Base-by-base conservation (phyloP, 1,284 basidiomycete species). In the Rhodotorula glutinis region DNA sequence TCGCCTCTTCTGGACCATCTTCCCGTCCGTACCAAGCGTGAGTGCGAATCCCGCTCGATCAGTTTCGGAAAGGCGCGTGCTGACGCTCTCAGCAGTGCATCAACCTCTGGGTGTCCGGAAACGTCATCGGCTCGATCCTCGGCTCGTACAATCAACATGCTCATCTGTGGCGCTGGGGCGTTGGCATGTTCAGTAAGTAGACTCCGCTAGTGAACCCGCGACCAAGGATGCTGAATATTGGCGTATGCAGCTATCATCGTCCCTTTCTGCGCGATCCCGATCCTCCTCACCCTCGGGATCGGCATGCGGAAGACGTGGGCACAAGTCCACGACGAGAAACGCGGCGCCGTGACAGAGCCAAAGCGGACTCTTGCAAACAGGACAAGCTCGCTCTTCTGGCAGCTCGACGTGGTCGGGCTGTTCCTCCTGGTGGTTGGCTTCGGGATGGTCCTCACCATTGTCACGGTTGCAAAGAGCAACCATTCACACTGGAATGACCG, bases 341-440 rank as follows among this genome's bases (percentile, higher is more conserved):
- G 53, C 14, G n/a, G 29, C 40, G 33, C 14, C 25, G 7, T n/a
- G n/a, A 2, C n/a, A n/a, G n/a, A n/a, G n/a, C 27, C 25, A 1
- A 3, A 27, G 5, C 43, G 46, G 25, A 46, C 71, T 7, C 25
- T 64, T 13, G 54, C 62, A 68, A 41, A 60, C 51, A 57, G 70
- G 43, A 53, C 60, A 17, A 56, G 74, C 30, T 47, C 58, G 17
- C 38, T 77, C 58, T 78, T 78, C 73, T 72, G 72, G 77, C 73
- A 78, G 60, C 73, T 79, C 60, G 79, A 80, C 65, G 57, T 77
- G 16, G 73, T 78, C 66, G 79, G 78, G 27, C 69, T 80, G 1
- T 21, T 79, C 33, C 71, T 80, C 52, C 75, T 79, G 43, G 75
- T 78, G 17, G 73, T 66, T 21, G 78, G 78, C 10, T 74, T 75